A percentile compares a stretch with the other conserved stretches of the same genome.
Evolutionary conservation across 1,284 basidiomycete genomes (phyloP).

Genomic region (Prillingera fragicola): DNA sequence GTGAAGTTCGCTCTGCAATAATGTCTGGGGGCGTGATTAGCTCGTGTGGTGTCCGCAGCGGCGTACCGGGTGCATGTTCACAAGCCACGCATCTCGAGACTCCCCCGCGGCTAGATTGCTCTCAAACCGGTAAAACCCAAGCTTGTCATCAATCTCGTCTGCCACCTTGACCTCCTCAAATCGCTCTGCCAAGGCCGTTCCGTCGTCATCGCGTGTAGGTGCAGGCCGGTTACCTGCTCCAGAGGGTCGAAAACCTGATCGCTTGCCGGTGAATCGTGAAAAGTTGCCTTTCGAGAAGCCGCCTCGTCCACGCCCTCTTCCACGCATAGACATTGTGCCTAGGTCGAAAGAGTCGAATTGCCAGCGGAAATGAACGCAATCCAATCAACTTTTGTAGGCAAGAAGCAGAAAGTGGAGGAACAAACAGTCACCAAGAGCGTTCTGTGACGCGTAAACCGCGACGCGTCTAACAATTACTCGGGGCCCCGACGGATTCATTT

Average conservation of each 20-base stretch:
- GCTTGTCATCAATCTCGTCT: conserved; percentile 88
- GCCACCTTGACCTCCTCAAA: conserved; percentile 69
- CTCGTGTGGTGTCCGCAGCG: too few species aligned
- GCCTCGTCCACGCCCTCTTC: conserved; percentile 54
- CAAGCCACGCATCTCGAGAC: conserved; percentile 79
- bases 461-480: too few species aligned
- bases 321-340: conserved; percentile 30
- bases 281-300: conserved; percentile 41
- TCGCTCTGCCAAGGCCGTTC: conserved; percentile 70
- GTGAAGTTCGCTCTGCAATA: conserved; percentile 76
- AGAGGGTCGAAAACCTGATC: conserved; percentile 11
- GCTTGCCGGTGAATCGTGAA: conserved; percentile 44
- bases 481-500: too few species aligned
- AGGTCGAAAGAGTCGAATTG: too few species aligned
- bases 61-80: conserved; percentile 98
- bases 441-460: too few species aligned
- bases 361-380: too few species aligned
- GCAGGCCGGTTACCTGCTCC: conserved; percentile 35
- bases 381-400: too few species aligned
- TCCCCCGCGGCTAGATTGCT: conserved; percentile 56
- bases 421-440: too few species aligned
- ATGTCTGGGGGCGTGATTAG: conserved; percentile 54
- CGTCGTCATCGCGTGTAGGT: conserved; percentile 75
- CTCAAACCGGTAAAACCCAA: conserved; percentile 78
- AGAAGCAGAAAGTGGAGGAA: too few species aligned